Base-by-base conservation (phyloP, 2,329 filamentous ascomycete species). In the Xylaria sp. region DNA sequence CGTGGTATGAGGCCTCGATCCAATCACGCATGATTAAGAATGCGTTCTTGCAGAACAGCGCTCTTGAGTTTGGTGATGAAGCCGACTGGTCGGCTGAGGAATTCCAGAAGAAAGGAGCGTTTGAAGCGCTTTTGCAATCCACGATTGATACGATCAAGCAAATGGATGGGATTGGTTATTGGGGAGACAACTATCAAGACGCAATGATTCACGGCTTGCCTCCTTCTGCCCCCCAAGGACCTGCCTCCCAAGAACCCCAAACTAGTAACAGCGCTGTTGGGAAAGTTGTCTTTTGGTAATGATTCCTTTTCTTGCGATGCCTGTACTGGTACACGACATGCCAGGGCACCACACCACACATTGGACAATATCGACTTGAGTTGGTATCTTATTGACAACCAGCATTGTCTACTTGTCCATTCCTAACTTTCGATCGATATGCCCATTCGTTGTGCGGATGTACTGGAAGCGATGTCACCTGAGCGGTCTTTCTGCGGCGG, bases 121-220 rank as follows among this genome's bases (percentile, higher is more conserved):
- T 69, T 22, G 56, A 65, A 6, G 53, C 56, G 1, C 52, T 71
- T 16, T 37, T 69, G 41, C 42, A 20, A n/a, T 60, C 61, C 9
- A 57, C 66, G 3, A 60, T 45, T 1, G 26, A 56, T 1, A 54
- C 65, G 48, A 59, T 69, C 44, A 65, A 66, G 50, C 59, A 59
- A 1, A 65, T 70, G 52, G 69, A 71, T 45, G 62, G 63, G 2
- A 56, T 71, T 3, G 69, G 66, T 6, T 60, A 51, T 29, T 68
- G 63, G 63, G 62, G 62, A 24, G 52, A 68, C 26, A 69, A 69
- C 40, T 42, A 51, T 16, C 66, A 68, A 34, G 44, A 58, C 39
- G 26, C 19, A 16, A 29, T 37, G 44, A 49, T 54, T 16, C 48
- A 57, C 20, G 48, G 40, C 19, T 9, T 29, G 11, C 50, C 58